phyloP scores from a whole-genome alignment of 2,329 filamentous ascomycete species.

The Trichoderma sp. region DNA sequence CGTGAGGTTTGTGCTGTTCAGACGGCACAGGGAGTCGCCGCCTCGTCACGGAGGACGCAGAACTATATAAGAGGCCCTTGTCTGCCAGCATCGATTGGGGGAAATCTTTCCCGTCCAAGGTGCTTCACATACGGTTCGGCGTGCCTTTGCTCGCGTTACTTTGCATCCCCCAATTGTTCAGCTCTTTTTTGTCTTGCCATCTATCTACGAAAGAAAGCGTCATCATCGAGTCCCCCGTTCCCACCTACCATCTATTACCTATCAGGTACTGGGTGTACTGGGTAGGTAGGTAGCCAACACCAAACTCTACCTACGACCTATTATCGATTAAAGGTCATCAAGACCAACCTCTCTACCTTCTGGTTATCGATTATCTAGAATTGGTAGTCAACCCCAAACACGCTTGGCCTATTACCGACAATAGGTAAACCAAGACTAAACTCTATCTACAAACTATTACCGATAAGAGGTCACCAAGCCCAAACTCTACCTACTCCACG shows the following conservation, averaged over 20 bases:
- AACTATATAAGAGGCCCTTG: background rate
- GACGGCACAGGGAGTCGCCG: background rate
- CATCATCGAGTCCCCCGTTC: background rate
- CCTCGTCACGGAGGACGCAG: background rate
- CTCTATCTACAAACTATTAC: no score
- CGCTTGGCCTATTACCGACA: no score
- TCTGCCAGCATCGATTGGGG: background rate
- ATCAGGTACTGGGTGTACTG: no score
- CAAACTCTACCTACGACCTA: no score
- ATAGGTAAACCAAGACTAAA: background rate
- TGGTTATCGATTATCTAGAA: no score
- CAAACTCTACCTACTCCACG: background rate
- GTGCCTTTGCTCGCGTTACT: background rate
- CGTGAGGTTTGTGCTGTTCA: background rate
- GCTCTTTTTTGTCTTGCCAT: background rate
- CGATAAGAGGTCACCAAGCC: no score
- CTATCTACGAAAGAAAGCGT: background rate
- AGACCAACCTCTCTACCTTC: no score
- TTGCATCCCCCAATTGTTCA: background rate
- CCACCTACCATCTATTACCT: background rate
- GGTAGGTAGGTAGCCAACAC: background rate
- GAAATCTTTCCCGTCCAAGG: background rate
- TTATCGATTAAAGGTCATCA: no score
- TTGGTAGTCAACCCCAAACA: no score
- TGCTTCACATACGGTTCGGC: background rate